A percentile compares a stretch with the other conserved stretches of the same genome.
Conservation (phyloP, 768 basidiomycete species). For the Suillus discolor region DNA sequence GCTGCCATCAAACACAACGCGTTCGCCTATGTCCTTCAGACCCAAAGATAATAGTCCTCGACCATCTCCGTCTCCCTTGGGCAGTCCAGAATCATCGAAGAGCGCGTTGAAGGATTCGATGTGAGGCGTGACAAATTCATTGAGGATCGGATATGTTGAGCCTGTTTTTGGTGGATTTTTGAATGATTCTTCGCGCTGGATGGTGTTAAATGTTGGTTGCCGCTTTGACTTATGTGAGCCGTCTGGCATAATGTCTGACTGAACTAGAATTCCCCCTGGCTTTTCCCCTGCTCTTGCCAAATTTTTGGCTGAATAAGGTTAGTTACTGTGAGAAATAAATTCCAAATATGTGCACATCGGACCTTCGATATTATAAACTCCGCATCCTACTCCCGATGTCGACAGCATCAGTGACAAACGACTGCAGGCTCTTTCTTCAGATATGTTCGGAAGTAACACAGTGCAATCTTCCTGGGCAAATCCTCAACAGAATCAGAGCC, state of each 20-base stretch:
- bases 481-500: conserved; percentile 67
- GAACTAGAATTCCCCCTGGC: conserved; percentile 2
- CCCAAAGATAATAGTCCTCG: conserved; percentile 78
- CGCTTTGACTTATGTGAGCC: conserved; percentile 40
- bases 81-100: conserved; percentile 89
- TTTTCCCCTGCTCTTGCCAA: conserved; percentile 6
- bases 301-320: conserved; percentile 14
- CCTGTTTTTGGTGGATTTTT: conserved; percentile 69
- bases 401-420: conserved; percentile 25
- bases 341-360: conserved; percentile 28
- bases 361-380: conserved; percentile 17
- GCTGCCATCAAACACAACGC: conserved; percentile 89
- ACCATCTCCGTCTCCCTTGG: conserved; percentile 73
- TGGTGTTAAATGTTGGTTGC: conserved; percentile 75
- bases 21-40: conserved; percentile 83
- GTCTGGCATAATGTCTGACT: conserved; percentile 49
- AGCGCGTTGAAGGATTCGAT: conserved; percentile 96
- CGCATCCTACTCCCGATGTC: conserved; percentile 20
- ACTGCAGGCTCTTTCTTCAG: conserved; percentile 23
- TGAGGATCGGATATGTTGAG: conserved; percentile 77
- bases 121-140: conserved; percentile 92
- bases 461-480: conserved; percentile 70
- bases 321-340: conserved; percentile 20
- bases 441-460: conserved; percentile 61
- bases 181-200: conserved; percentile 78